These are phyloP conservation scores for Spathaspora passalidarum DNA, from an alignment of 805 yeast genomes.

Conservation along the genomic window DNA sequence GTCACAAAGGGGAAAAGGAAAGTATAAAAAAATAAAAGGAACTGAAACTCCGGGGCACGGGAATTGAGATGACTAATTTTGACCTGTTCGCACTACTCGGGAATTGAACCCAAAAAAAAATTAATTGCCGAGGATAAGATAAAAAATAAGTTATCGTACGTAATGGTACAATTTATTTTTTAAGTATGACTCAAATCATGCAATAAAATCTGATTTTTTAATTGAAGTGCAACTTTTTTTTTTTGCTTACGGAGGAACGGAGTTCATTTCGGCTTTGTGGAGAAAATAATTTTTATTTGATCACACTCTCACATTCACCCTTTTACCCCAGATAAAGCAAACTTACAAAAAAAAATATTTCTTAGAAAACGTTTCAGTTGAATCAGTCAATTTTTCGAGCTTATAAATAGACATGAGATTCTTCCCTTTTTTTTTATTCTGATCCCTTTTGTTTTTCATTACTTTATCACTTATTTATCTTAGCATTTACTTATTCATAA, in stretches of 20 bases:
- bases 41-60: not conserved
- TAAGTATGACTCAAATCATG: not conserved
- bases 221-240: not conserved
- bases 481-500: not conserved
- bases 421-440: not conserved
- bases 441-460: not conserved
- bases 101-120: not conserved
- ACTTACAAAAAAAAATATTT: not conserved
- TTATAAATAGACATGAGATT: not conserved
- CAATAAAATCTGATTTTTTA: too few species aligned
- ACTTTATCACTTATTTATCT: not conserved
- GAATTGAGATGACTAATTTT: not conserved
- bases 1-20: too few species aligned
- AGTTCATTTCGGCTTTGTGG: conserved; percentile 1
- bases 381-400: not conserved
- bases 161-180: not conserved
- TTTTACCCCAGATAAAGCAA: not conserved
- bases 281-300: not conserved
- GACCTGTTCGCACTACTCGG: not conserved
- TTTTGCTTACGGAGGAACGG: conserved; percentile 1
- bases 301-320: not conserved
- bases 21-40: not conserved
- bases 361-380: not conserved
- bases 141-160: too few species aligned
- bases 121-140: not conserved